Evolutionary conservation across 1,284 basidiomycete genomes (phyloP), one percentile per base, ranked within the genome.

Genomic region (Cryptococcus sp.): DNA sequence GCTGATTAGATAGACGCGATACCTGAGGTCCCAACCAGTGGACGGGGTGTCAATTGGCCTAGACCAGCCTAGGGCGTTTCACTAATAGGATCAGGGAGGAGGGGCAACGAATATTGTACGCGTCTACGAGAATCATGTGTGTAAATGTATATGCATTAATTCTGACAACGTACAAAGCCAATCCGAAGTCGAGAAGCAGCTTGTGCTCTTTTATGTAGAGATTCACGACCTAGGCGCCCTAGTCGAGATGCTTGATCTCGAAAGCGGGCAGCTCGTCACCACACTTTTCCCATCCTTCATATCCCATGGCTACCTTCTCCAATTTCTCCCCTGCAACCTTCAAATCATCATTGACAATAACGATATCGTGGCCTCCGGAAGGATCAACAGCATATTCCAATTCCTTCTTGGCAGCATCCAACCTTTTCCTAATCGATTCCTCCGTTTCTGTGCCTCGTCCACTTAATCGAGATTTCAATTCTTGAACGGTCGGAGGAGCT

Each of bases 321-420:
- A 82, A 67, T 49, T 77, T 62, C 7, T 73, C 74, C 67, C 96
- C 97, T 4, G 94, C 90, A 9, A 82, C 75, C 37, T 94, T 88
- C 7, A 98, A 70, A 66, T 94, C 83, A 64, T 96, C 91, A 75
- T 98, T 98, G 57, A 98, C 84, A 58, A 98, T 85, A 52, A 97
- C 82, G 43, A 87, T 69, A 70, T 98, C 88, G 64, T 92, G 89
- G 23, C 82, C 83, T 2, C 83, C 78, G 66, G 72, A 82, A 34
- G 32, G 32, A 16, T 34, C 32, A 9, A 34, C 32, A 1, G 96
- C 96, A 72, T 87, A 98, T 56, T 84, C 81, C 61, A 98, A 82
- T 76, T 99, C 94, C 54, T 81, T 81, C 43, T 86, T 77, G 0
- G 94, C 91, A 16, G 87, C 88, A 1, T 81, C 80, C 2, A 98